Percentiles rank a stretch among this genome's conserved stretches.
Evolutionary conservation across 768 basidiomycete genomes (phyloP).

Genomic region (Boletus sp.): DNA sequence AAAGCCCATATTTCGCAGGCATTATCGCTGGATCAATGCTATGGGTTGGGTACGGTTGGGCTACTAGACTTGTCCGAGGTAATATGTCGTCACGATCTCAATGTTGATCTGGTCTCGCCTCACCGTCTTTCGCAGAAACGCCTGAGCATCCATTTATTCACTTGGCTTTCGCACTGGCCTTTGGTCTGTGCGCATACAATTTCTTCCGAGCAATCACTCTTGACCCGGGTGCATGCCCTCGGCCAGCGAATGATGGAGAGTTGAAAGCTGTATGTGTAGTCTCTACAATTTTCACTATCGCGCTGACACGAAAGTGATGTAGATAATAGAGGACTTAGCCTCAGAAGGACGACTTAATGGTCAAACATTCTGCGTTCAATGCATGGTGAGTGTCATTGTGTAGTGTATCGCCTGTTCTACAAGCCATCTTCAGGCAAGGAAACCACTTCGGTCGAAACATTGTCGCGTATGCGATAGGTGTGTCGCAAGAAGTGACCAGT

Average conservation of each 20-base stretch:
- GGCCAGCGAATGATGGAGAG: slow-evolving; percentile 78
- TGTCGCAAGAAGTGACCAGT: slow-evolving; percentile 92
- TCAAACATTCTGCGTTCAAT: slow-evolving; percentile 94
- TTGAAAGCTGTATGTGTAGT: slow-evolving; percentile 69
- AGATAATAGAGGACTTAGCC: slow-evolving; percentile 91
- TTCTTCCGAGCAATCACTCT: slow-evolving; percentile 88
- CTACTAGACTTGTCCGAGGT: slow-evolving; percentile 74
- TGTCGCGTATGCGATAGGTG: slow-evolving; percentile 92
- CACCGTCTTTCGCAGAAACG: slow-evolving; percentile 50
- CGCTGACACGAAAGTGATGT: neutral
- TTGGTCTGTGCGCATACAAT: slow-evolving; percentile 78
- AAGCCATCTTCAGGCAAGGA: slow-evolving; percentile 55
- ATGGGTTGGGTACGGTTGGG: slow-evolving; percentile 86
- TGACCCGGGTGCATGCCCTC: slow-evolving; percentile 87
- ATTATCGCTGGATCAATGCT: slow-evolving; percentile 84
- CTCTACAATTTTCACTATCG: neutral
- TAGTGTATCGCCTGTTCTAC: neutral
- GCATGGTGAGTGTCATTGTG: slow-evolving; percentile 61
- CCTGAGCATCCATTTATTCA: slow-evolving; percentile 75
- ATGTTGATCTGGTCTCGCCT: neutral
- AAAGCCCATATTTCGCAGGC: slow-evolving; percentile 90
- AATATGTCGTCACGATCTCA: slow-evolving; percentile 22
- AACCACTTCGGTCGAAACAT: slow-evolving; percentile 93
- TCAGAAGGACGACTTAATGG: slow-evolving; percentile 88
- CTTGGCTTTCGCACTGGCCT: slow-evolving; percentile 67